Conservation (phyloP, 1,139 yeast genomes). For the Kodamaea arcana region DNA sequence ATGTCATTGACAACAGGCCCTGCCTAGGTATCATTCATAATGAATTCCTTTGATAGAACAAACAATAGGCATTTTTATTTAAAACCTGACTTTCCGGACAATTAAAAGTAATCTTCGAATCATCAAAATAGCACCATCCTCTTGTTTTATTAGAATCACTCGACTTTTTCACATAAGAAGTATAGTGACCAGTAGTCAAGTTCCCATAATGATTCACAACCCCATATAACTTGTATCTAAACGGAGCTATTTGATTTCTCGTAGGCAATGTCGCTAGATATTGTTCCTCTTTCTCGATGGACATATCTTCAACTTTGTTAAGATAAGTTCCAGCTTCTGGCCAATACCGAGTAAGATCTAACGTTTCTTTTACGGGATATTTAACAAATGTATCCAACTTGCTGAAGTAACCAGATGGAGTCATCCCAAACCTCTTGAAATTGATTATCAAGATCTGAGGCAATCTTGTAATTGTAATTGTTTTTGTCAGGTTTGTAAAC, state of each 20-base stretch:
- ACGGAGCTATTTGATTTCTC: conserved; percentile 79
- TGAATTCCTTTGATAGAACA: conserved; percentile 57
- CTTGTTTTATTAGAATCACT: conserved; percentile 31
- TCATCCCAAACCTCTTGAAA: conserved; percentile 69
- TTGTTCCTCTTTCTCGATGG: conserved; percentile 39
- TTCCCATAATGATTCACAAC: conserved; percentile 88
- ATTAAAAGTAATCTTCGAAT: conserved; percentile 50
- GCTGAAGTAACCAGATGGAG: conserved; percentile 40
- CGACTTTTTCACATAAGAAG: conserved; percentile 70
- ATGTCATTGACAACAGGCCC: too few relatives aligned
- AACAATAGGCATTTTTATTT: conserved; percentile 68
- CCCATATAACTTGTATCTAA: conserved; percentile 70
- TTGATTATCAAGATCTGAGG: conserved; percentile 74
- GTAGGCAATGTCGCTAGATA: conserved; percentile 53
- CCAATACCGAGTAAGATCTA: conserved; percentile 80
- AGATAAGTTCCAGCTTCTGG: conserved; percentile 47
- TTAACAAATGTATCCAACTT: conserved; percentile 61
- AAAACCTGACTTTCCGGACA: conserved; percentile 43
- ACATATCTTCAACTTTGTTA: conserved; percentile 20
- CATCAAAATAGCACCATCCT: conserved; percentile 79
- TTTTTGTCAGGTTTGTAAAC: conserved; percentile 64
- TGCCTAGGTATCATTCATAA: too few relatives aligned
- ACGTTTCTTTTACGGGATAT: conserved; percentile 51
- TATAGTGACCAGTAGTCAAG: conserved; percentile 87
- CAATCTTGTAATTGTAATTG: conserved; percentile 62